Evolutionary conservation across 305 asterid species (phyloP).

Genomic region (Fraxinus ornus): DNA sequence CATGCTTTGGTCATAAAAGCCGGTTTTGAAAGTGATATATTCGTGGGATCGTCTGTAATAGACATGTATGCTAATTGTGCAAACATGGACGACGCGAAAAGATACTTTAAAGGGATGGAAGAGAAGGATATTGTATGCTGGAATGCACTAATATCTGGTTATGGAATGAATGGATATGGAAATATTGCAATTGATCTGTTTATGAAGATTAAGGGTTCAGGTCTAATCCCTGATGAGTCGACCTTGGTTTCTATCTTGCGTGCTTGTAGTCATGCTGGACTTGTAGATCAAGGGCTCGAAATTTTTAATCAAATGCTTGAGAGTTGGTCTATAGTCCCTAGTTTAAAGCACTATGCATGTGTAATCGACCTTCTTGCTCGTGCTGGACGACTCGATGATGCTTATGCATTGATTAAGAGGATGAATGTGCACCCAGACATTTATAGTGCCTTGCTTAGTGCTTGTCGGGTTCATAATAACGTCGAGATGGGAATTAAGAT

Average conservation of each 20-base stretch:
- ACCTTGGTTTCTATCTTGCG: slow-evolving; percentile 47
- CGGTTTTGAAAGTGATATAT: slow-evolving; percentile 44
- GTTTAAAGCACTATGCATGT: slow-evolving; percentile 52
- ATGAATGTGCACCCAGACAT: slow-evolving; percentile 37
- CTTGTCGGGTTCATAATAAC: slow-evolving; percentile 44
- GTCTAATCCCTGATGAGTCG: slow-evolving; percentile 43
- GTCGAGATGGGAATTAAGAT: slow-evolving; percentile 44
- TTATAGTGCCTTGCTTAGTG: slow-evolving; percentile 47
- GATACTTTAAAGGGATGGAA: slow-evolving; percentile 36
- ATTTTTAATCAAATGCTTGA: slow-evolving; percentile 43
- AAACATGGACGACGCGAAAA: slow-evolving; percentile 34
- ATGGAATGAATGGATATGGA: slow-evolving; percentile 49
- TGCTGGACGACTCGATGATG: slow-evolving; percentile 44
- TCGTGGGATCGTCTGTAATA: slow-evolving; percentile 50
- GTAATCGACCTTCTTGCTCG: slow-evolving; percentile 60
- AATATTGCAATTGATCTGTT: slow-evolving; percentile 39
- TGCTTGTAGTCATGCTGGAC: slow-evolving; percentile 51
- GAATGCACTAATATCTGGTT: slow-evolving; percentile 55
- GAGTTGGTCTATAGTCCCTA: slow-evolving; percentile 43
- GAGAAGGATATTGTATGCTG: slow-evolving; percentile 49
- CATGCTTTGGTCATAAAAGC: slow-evolving; percentile 44
- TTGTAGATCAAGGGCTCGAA: slow-evolving; percentile 48
- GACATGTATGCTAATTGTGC: slow-evolving; percentile 61
- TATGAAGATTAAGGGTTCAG: slow-evolving; percentile 33
- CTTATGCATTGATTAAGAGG: slow-evolving; percentile 37